These are phyloP conservation scores for Syzygium oleosum DNA, from an alignment of 345 rosid species.

Conservation along the genomic window DNA sequence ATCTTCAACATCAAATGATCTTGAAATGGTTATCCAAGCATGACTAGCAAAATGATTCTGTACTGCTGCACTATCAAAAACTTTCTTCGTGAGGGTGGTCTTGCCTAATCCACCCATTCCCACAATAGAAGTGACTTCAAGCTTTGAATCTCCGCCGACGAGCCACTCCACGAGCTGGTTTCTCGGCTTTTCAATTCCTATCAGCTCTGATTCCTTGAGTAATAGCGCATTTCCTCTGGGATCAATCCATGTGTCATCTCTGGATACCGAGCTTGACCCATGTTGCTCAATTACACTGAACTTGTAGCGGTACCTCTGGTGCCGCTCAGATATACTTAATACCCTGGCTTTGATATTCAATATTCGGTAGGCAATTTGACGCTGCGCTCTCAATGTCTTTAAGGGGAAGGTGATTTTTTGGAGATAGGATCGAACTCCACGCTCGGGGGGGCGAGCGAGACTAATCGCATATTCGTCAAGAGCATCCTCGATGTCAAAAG, in stretches of 20 bases:
- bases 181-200: conserved; percentile 7
- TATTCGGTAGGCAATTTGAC: neutral
- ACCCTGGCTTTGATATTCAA: conserved; percentile 2
- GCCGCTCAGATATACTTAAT: neutral
- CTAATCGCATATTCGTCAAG: conserved; percentile 1
- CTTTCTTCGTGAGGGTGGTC: conserved; percentile 10
- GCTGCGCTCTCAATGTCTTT: neutral
- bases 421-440: neutral
- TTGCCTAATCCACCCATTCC: conserved; percentile 18
- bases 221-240: conserved; percentile 3
- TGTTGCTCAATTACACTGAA: neutral
- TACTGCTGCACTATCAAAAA: conserved; percentile 7
- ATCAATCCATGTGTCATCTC: neutral
- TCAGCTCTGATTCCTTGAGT: neutral
- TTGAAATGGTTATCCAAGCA: conserved; percentile 11
- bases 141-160: neutral
- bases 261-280: neutral
- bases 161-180: conserved; percentile 5
- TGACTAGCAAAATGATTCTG: conserved; percentile 2
- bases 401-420: neutral
- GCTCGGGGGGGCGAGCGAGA: neutral
- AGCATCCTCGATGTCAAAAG: conserved; percentile 20
- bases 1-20: conserved; percentile 4
- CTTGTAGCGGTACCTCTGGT: neutral
- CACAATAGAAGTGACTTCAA: conserved; percentile 1